Evolutionary conservation across 2,329 filamentous ascomycete genomes (phyloP).

Genomic region (Cladosporium sp.): DNA sequence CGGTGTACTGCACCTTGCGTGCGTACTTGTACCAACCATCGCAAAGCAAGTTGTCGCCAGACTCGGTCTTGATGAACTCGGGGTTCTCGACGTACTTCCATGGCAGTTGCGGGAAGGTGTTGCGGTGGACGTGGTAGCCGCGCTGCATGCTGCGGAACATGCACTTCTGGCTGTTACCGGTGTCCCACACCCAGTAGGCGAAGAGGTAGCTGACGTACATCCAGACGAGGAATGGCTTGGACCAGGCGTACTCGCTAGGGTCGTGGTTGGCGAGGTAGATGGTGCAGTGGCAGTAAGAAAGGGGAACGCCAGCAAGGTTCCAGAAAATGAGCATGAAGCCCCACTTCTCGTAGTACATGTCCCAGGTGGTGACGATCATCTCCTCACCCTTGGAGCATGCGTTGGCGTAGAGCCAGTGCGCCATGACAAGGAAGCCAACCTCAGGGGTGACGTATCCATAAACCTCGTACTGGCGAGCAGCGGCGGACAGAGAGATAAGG

Average conservation of each 20-base stretch:
- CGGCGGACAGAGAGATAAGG: constrained; percentile 69
- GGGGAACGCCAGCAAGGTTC: constrained; percentile 87
- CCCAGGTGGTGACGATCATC: constrained; percentile 84
- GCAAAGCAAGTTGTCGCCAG: constrained; percentile 71
- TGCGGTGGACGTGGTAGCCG: constrained; percentile 65
- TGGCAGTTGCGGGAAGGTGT: constrained; percentile 84
- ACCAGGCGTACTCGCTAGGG: constrained; percentile 73
- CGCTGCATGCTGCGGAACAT: constrained; percentile 78
- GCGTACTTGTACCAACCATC: constrained; percentile 73
- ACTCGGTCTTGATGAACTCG: constrained; percentile 67
- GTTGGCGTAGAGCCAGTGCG: constrained; percentile 88
- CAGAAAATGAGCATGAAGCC: constrained; percentile 98
- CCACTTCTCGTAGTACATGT: constrained; percentile 97
- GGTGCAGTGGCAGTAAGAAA: constrained; percentile 91
- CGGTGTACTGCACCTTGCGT: constrained; percentile 63
- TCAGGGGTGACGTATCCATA: constrained; percentile 87
- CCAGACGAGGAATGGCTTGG: constrained; percentile 59
- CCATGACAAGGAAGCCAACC: constrained; percentile 78
- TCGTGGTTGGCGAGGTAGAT: constrained; percentile 83
- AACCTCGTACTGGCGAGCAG: constrained; percentile 75
- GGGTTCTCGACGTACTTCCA: constrained; percentile 82
- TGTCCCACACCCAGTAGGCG: constrained; percentile 90
- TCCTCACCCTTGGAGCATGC: constrained; percentile 91
- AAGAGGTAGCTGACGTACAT: constrained; percentile 72
- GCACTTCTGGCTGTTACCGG: constrained; percentile 90